Percentiles rank a stretch among this genome's conserved stretches.
Evolutionary conservation across 2,329 filamentous ascomycete genomes (phyloP).

Genomic region (Pleurostoma richardsiae): DNA sequence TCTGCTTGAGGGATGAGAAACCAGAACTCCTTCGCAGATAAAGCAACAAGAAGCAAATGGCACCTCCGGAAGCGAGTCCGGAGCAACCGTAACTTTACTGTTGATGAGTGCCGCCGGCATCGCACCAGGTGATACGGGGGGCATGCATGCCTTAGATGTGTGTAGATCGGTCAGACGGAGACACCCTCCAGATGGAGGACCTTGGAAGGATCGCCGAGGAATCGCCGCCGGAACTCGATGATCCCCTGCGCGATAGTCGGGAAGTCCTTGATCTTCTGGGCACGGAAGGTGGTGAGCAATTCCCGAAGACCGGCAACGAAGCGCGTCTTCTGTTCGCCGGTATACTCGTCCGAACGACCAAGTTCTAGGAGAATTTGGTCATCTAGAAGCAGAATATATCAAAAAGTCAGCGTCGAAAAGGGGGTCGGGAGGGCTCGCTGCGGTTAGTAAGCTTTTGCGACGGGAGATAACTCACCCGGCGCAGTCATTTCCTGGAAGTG

Average conservation of each 20-base stretch:
- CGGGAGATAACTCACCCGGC: slow-evolving; percentile 59
- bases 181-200: slow-evolving; percentile 53
- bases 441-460: slow-evolving; percentile 10
- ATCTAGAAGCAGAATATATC: slow-evolving; percentile 45
- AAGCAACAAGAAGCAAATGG: too few species aligned
- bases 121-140: too few species aligned
- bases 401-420: slow-evolving; percentile 44
- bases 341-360: slow-evolving; percentile 60
- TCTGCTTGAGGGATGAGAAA: too few species aligned
- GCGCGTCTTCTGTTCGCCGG: slow-evolving; percentile 52
- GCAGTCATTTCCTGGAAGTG: slow-evolving; percentile 73
- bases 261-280: slow-evolving; percentile 59
- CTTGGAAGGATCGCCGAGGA: slow-evolving; percentile 59
- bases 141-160: too few species aligned
- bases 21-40: too few species aligned
- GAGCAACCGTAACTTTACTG: too few species aligned
- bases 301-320: slow-evolving; percentile 60
- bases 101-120: too few species aligned
- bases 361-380: slow-evolving; percentile 69
- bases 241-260: slow-evolving; percentile 62
- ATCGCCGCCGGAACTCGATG: slow-evolving; percentile 59
- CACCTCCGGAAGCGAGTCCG: too few species aligned
- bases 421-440: slow-evolving; percentile 17
- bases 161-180: slow-evolving; percentile 10
- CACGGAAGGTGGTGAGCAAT: slow-evolving; percentile 55